phyloP scores from a whole-genome alignment of 106 monocot genomes.

The Dactylorhiza incarnata region DNA sequence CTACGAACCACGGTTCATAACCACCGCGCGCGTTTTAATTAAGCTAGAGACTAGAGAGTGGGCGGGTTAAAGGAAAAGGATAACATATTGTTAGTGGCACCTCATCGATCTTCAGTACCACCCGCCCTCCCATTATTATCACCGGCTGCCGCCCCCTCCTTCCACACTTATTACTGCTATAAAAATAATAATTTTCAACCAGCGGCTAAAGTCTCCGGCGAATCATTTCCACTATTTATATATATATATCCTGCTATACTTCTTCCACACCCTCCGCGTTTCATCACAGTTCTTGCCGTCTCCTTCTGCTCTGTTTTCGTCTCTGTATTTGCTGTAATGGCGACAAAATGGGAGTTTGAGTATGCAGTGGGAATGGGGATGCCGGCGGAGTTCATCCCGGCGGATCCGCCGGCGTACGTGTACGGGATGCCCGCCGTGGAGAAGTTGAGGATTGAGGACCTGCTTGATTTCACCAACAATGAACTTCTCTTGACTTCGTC shows the following conservation, averaged over 20 bases:
- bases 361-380: constrained; percentile 20
- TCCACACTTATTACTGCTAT: not conserved
- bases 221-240: constrained; percentile 1
- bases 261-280: not conserved
- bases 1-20: no score
- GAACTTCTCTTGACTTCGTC: constrained; percentile 25
- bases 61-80: no score
- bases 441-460: constrained; percentile 46
- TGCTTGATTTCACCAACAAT: constrained; percentile 66
- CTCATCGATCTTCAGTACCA: no score
- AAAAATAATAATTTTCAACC: not conserved
- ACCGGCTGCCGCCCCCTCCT: not conserved
- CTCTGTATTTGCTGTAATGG: constrained; percentile 11
- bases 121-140: not conserved
- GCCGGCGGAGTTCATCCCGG: not conserved
- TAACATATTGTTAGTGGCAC: no score
- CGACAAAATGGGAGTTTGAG: constrained; percentile 39
- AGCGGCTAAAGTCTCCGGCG: not conserved
- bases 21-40: no score
- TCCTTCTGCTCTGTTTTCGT: not conserved
- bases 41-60: no score
- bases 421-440: constrained; percentile 40
- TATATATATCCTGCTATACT: not conserved
- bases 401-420: constrained; percentile 14
- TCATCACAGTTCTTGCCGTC: not conserved